These are phyloP conservation scores for Cladosporium sp. DNA, from an alignment of 2,329 filamentous ascomycete species.

Conservation along the genomic window DNA sequence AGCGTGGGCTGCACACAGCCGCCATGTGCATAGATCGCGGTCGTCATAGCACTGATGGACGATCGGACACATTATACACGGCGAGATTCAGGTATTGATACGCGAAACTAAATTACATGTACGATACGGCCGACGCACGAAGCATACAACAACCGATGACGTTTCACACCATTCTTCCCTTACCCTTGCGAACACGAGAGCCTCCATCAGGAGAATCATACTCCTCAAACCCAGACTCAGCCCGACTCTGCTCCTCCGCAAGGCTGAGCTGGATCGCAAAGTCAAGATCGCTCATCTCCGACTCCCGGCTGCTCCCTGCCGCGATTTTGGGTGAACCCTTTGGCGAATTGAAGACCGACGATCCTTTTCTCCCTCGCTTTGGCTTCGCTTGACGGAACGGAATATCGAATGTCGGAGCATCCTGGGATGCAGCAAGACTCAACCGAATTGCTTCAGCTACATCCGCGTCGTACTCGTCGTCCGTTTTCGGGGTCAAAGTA, in stretches of 20 bases:
- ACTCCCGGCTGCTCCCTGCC: slow-evolving; percentile 40
- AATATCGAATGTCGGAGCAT: slow-evolving; percentile 41
- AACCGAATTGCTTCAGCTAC: slow-evolving; percentile 64
- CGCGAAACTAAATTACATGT: background rate
- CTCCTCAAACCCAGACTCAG: slow-evolving; percentile 20
- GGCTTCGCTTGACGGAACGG: slow-evolving; percentile 48
- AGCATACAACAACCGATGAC: background rate
- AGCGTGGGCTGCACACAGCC: background rate
- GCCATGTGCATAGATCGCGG: background rate
- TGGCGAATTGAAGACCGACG: slow-evolving; percentile 30
- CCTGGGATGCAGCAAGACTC: slow-evolving; percentile 38
- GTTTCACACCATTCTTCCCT: slow-evolving; percentile 18
- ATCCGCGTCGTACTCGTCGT: slow-evolving; percentile 57
- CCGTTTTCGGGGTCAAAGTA: slow-evolving; percentile 37
- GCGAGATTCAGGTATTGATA: background rate
- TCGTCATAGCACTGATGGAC: background rate
- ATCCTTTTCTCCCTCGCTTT: slow-evolving; percentile 31
- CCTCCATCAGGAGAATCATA: background rate
- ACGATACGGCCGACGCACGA: background rate
- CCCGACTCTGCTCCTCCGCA: slow-evolving; percentile 56
- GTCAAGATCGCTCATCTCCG: slow-evolving; percentile 59
- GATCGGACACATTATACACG: background rate
- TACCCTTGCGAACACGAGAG: slow-evolving; percentile 16
- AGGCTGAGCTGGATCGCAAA: slow-evolving; percentile 64
- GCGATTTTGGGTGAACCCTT: slow-evolving; percentile 35